Base-by-base conservation (phyloP, 345 rosid genomes). In the Garcia nutans region DNA sequence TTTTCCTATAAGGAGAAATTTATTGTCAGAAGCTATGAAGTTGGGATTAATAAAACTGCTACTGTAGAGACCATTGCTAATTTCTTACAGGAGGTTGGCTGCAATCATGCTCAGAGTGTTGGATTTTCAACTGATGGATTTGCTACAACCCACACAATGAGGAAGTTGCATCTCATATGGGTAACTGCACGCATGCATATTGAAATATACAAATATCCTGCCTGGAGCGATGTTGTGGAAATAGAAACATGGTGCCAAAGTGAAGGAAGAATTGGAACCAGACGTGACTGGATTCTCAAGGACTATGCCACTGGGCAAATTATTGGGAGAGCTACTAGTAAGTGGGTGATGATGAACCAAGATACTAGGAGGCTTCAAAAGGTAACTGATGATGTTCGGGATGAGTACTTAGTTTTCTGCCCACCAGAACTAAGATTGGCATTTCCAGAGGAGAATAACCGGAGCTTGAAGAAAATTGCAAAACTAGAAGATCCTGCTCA, bases 261-360 rank as follows among this genome's bases (percentile, higher is more conserved):
- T 72, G 97, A 96, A 85, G 97, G 97, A 77, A 89, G 91, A 83
- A 96, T 93, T 20, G 96, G 98, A 78, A 93, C 96, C n/a, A 90
- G 97, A 68, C 96, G 99, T 69, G 98, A 96, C 70, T 93, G 99
- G 96, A 87, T 93, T 78, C 70, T 93, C 0, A 87, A 78, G 79
- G 97, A 96, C 64, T 83, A 77, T 79, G 86, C 85, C 10, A 90
- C 86, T 45, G 92, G 87, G 82, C 79, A 92, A 86, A 89, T 96
- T 78, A 89, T 89, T 61, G 99, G 99, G 24, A 87, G 97, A 85
- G 99, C 98, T 61, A 96, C 98, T 64, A 90, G 97, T 78, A 93
- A 96, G 84, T 96, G 99, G 98, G 96, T 96, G 79, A 96, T 96
- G 99, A 96, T 96, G 98, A 96, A 93, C 77, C 89, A 90, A 78